Percentiles rank a stretch among this genome's conserved stretches.
Conservation (phyloP, 495 filamentous ascomycete species). For the Annulohypoxylon maeteangense region DNA sequence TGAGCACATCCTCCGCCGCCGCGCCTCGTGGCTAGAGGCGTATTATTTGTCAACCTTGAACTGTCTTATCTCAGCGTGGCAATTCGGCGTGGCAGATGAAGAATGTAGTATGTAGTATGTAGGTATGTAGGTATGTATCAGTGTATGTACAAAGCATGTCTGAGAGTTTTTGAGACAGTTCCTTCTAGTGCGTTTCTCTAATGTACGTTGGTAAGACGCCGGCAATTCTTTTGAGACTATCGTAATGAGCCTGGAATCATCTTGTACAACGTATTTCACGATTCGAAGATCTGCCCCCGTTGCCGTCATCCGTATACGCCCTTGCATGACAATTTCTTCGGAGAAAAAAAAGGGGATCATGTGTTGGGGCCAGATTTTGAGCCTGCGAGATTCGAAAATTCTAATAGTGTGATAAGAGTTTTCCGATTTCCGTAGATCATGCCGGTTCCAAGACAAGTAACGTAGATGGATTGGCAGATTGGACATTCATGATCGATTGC, state of each 20-base stretch:
- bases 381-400: slow-evolving; percentile 1
- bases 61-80: slow-evolving; percentile 5
- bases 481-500: slow-evolving; percentile 31
- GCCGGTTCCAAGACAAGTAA: neutral
- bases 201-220: neutral
- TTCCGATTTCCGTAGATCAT: slow-evolving; percentile 9
- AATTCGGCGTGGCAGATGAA: slow-evolving; percentile 7
- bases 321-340: slow-evolving; percentile 34
- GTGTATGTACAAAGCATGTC: slow-evolving; percentile 7
- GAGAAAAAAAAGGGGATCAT: slow-evolving; percentile 1
- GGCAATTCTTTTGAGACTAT: neutral
- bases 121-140: too few relatives aligned
- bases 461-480: slow-evolving; percentile 3
- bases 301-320: slow-evolving; percentile 19
- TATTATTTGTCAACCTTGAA: slow-evolving; percentile 16
- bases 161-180: slow-evolving; percentile 19
- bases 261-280: slow-evolving; percentile 28
- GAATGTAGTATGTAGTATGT: too few relatives aligned
- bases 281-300: slow-evolving; percentile 11
- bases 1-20: neutral
- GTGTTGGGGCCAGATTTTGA: slow-evolving; percentile 5
- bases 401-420: neutral
- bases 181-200: neutral
- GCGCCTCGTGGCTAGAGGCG: slow-evolving; percentile 23
- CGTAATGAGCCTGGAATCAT: neutral